phyloP scores from a whole-genome alignment of 768 basidiomycete genomes.

The Mrakia hoshinonis region DNA sequence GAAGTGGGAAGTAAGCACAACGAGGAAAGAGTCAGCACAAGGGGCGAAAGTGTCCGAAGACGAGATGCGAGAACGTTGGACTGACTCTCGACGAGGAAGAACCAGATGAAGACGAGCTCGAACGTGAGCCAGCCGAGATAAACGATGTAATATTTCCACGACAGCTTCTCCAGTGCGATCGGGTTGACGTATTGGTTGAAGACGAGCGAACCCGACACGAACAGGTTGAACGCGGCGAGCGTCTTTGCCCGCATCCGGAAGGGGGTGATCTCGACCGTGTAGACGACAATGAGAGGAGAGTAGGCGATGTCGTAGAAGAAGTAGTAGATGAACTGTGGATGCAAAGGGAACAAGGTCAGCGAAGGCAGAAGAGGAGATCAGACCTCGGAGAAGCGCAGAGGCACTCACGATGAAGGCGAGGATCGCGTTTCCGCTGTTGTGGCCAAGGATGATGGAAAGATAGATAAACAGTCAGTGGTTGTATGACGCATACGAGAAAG shows the following conservation, averaged over 20 bases:
- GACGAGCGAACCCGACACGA: slow-evolving; percentile 65
- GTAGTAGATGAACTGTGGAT: slow-evolving; percentile 35
- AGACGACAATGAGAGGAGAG: slow-evolving; percentile 74
- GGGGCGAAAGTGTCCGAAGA: not conserved
- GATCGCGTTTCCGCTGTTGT: not conserved
- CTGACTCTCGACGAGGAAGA: slow-evolving; percentile 36
- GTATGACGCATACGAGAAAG: not conserved
- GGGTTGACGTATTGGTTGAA: slow-evolving; percentile 74
- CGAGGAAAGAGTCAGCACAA: not conserved
- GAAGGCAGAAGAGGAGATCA: not conserved
- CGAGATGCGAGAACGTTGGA: slow-evolving; percentile 11
- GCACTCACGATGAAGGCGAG: not conserved
- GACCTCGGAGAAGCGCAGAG: not conserved
- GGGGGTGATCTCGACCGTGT: slow-evolving; percentile 82
- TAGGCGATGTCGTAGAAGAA: slow-evolving; percentile 71
- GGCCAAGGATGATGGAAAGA: too few relatives aligned
- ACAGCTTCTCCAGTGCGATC: slow-evolving; percentile 55
- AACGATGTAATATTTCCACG: slow-evolving; percentile 43
- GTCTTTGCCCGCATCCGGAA: slow-evolving; percentile 38
- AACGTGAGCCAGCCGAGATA: slow-evolving; percentile 28
- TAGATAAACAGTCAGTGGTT: not conserved
- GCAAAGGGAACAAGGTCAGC: not conserved
- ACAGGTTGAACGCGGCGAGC: slow-evolving; percentile 5
- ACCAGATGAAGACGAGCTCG: slow-evolving; percentile 38
- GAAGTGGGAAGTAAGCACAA: not conserved